A percentile compares a stretch with the other conserved stretches of the same genome.
phyloP scores from a whole-genome alignment of 768 basidiomycete genomes.

The Suillus discolor region DNA sequence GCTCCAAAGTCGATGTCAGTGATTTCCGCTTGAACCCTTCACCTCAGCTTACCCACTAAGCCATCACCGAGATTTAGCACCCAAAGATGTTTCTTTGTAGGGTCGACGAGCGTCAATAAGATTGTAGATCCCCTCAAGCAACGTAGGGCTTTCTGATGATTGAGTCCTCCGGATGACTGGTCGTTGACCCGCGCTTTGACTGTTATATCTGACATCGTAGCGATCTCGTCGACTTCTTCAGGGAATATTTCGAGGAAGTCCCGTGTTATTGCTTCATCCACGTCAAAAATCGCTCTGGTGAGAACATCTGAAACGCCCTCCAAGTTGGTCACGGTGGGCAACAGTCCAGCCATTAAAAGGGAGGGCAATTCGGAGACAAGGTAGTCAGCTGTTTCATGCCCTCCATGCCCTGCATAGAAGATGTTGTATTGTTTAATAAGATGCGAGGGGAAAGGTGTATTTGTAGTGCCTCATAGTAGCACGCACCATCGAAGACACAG shows the following conservation, averaged over 20 bases:
- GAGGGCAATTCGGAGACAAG: slow-evolving; percentile 35
- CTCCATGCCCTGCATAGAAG: slow-evolving; percentile 37
- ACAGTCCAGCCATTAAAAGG: slow-evolving; percentile 20
- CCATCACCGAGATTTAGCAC: slow-evolving; percentile 60
- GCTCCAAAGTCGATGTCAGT: slow-evolving; percentile 36
- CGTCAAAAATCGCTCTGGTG: slow-evolving; percentile 33
- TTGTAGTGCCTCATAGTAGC: not conserved
- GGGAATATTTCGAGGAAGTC: slow-evolving; percentile 47
- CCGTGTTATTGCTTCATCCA: slow-evolving; percentile 41
- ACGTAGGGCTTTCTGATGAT: slow-evolving; percentile 38
- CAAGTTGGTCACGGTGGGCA: slow-evolving; percentile 11
- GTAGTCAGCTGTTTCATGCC: slow-evolving; percentile 49
- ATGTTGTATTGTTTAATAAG: slow-evolving; percentile 19
- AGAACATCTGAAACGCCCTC: slow-evolving; percentile 34
- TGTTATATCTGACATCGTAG: slow-evolving; percentile 39
- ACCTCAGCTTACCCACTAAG: slow-evolving; percentile 43
- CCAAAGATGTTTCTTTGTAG: slow-evolving; percentile 46
- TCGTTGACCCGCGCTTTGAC: slow-evolving; percentile 45
- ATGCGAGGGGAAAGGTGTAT: not conserved
- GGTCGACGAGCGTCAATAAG: slow-evolving; percentile 49
- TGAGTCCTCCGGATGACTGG: slow-evolving; percentile 24
- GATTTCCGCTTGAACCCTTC: not conserved
- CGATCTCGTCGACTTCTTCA: slow-evolving; percentile 26
- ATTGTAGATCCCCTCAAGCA: slow-evolving; percentile 57
- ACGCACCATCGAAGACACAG: slow-evolving; percentile 50